Conservation (phyloP, 2,329 filamentous ascomycete genomes). For the Fusarium sp. region DNA sequence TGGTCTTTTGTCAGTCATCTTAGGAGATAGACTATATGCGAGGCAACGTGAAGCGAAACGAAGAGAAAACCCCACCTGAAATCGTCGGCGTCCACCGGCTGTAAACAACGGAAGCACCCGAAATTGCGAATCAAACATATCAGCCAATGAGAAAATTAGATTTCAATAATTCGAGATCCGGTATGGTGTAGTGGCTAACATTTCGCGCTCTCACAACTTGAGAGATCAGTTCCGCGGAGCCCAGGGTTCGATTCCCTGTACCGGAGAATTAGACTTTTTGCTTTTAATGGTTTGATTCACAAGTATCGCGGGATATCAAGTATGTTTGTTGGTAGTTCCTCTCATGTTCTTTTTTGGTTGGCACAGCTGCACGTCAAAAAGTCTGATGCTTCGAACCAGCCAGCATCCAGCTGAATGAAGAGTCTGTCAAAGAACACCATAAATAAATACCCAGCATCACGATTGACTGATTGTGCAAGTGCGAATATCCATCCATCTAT, state of each 20-base stretch:
- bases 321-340: too few species aligned
- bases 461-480: too few species aligned
- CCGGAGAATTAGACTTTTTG: constrained; percentile 23
- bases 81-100: constrained; percentile 15
- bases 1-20: constrained; percentile 19
- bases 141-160: rapidly evolving
- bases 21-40: neutral
- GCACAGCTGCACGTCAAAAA: too few species aligned
- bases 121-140: rapidly evolving
- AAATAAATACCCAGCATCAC: too few species aligned
- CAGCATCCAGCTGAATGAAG: too few species aligned
- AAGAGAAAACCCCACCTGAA: constrained; percentile 20
- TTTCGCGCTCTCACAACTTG: constrained; percentile 52
- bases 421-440: too few species aligned
- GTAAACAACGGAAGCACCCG: neutral
- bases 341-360: too few species aligned
- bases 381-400: too few species aligned
- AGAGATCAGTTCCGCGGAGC: constrained; percentile 46
- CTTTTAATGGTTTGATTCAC: too few species aligned
- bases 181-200: constrained; percentile 54
- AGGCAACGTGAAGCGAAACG: neutral
- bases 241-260: constrained; percentile 50
- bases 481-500: too few species aligned
- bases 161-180: constrained; percentile 31
- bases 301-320: too few species aligned